These are phyloP conservation scores for Flaveria floridana DNA, from an alignment of 140 eudicot species.

Conservation along the genomic window DNA sequence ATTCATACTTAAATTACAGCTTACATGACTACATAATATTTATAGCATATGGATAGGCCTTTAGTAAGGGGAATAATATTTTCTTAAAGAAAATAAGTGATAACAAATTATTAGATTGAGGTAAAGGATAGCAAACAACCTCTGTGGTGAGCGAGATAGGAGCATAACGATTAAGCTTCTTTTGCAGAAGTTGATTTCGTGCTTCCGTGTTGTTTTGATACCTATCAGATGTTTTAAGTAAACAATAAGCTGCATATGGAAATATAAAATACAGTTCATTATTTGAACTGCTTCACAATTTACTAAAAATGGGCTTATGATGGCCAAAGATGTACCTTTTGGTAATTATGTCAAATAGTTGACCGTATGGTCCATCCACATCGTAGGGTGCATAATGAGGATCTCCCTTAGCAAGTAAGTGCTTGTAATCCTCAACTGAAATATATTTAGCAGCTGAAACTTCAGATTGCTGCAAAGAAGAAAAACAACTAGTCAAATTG, in stretches of 20 bases:
- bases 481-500: slow-evolving; percentile 2
- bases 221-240: slow-evolving; percentile 39
- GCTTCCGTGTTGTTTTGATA: slow-evolving; percentile 58
- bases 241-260: slow-evolving; percentile 14
- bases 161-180: slow-evolving; percentile 80
- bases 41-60: background rate
- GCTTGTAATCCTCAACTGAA: slow-evolving; percentile 63
- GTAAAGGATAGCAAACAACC: slow-evolving; percentile 37
- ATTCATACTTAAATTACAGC: background rate
- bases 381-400: slow-evolving; percentile 74
- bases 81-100: background rate
- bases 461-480: slow-evolving; percentile 71
- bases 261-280: background rate
- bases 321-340: slow-evolving; percentile 51
- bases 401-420: slow-evolving; percentile 63
- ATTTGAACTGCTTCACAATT: background rate
- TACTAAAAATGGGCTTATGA: slow-evolving; percentile 10
- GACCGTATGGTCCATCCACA: slow-evolving; percentile 73
- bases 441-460: slow-evolving; percentile 94
- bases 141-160: slow-evolving; percentile 78
- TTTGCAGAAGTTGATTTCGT: slow-evolving; percentile 55
- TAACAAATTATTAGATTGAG: background rate
- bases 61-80: background rate
- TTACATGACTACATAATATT: background rate
- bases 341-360: slow-evolving; percentile 63